Conservation (phyloP, 2,329 filamentous ascomycete genomes). For the Fusarium beomiforme region DNA sequence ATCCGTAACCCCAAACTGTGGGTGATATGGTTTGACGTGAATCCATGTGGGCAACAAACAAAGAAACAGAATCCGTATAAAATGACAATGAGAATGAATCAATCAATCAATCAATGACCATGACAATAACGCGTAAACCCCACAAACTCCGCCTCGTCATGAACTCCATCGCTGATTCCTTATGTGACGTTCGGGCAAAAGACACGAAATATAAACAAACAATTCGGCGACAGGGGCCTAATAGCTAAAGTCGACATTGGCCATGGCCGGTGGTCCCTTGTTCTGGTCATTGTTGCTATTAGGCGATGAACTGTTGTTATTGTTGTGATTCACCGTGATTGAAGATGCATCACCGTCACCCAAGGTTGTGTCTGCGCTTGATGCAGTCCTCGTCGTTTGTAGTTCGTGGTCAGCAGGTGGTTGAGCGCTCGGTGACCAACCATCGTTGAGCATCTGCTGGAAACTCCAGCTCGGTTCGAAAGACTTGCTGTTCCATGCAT, state of each 20-base stretch:
- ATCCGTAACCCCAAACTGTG: slow-evolving; percentile 30
- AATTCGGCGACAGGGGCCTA: slow-evolving; percentile 49
- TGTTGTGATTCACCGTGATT: slow-evolving; percentile 50
- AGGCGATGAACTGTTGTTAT: slow-evolving; percentile 45
- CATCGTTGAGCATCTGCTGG: slow-evolving; percentile 71
- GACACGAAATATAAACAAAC: slow-evolving; percentile 43
- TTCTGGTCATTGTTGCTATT: slow-evolving; percentile 56
- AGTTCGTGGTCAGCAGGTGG: slow-evolving; percentile 62
- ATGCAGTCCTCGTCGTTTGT: slow-evolving; percentile 58
- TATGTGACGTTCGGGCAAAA: slow-evolving; percentile 43
- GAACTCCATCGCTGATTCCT: slow-evolving; percentile 50
- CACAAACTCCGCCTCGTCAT: slow-evolving; percentile 41
- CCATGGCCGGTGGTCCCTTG: slow-evolving; percentile 63
- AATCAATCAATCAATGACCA: neutral
- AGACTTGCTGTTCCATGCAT: slow-evolving; percentile 74
- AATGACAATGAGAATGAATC: slow-evolving; percentile 13
- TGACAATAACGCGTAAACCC: slow-evolving; percentile 35
- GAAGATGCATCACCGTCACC: slow-evolving; percentile 53
- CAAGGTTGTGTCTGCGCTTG: slow-evolving; percentile 54
- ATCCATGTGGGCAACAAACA: slow-evolving; percentile 13
- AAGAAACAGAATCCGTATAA: slow-evolving; percentile 23
- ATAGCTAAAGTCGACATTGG: slow-evolving; percentile 71
- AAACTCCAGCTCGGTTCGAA: slow-evolving; percentile 78
- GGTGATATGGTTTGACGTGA: slow-evolving; percentile 13
- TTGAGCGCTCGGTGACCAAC: slow-evolving; percentile 66